A percentile compares a stretch with the other conserved stretches of the same genome.
Conservation (phyloP, 148 eudicot species). For the Beta vulgaris region DNA sequence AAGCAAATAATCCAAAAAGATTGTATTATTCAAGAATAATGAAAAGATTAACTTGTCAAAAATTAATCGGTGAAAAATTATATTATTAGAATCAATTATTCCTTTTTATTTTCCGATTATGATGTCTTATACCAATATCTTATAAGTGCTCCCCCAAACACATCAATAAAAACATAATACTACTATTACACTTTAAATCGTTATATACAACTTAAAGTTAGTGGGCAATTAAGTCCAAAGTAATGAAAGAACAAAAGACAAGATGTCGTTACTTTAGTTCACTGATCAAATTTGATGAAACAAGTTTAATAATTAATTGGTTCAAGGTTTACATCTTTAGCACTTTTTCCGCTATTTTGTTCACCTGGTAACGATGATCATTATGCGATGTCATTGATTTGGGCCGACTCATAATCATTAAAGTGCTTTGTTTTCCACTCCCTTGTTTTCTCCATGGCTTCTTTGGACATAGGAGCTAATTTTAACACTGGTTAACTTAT, state of each 20-base stretch:
- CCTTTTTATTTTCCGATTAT: too few species aligned
- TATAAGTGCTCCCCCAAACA: too few species aligned
- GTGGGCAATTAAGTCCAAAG: slow-evolving; percentile 8
- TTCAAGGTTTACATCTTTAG: slow-evolving; percentile 9
- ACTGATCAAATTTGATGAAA: background rate
- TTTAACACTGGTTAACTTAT: background rate
- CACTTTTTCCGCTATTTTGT: slow-evolving; percentile 12
- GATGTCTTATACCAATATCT: too few species aligned
- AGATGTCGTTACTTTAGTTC: slow-evolving; percentile 1
- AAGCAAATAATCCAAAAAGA: too few species aligned
- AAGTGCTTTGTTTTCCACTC: background rate
- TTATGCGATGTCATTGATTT: slow-evolving; percentile 23
- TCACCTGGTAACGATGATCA: slow-evolving; percentile 1
- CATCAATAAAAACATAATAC: too few species aligned
- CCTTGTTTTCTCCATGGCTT: background rate
- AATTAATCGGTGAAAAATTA: too few species aligned
- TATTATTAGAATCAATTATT: too few species aligned
- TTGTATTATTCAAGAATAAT: too few species aligned
- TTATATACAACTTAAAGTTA: background rate
- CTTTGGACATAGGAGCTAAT: background rate
- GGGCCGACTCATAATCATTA: slow-evolving; percentile 23
- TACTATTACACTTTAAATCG: background rate
- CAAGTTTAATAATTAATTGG: background rate
- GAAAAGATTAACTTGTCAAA: too few species aligned
- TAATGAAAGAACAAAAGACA: slow-evolving; percentile 1